Base-by-base conservation (phyloP, 1,284 basidiomycete species). In the Stereum hirsutum region DNA sequence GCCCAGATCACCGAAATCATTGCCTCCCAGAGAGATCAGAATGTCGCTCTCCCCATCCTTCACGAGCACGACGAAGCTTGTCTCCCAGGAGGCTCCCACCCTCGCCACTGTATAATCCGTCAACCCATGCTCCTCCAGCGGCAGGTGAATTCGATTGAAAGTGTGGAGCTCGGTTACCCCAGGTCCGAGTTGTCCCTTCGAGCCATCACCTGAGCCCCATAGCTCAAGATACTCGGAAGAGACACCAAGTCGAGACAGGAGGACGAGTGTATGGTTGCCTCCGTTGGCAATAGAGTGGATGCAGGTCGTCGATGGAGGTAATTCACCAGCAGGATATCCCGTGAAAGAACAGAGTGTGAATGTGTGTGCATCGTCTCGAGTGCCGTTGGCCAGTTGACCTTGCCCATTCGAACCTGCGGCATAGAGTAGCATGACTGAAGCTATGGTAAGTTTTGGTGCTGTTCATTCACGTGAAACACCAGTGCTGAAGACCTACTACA, bases 1-100 rank as follows among this genome's bases (percentile, higher is more conserved):
- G 1, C 87, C 90, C 26, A 90, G 69, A 55, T 85, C 81, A 3
- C 88, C 88, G 56, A 82, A 91, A 57, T 91, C 89, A 58, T 93
- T 73, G 1, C 80, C 73, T 0, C 91, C 91, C 66, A 89, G 78
- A 0, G 89, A 79, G 23, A 94, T 55, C n/a, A 93, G 52, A 2
- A 81, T 56, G 53, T 93, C 87, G 30, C 62, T 58, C 27, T 55
- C 54, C 17, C 55, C 63, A 7, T 57, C 49, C 33, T 54, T 56
- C 15, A 68, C 64, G 4, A 83, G 54, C 6, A 77, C 80, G 31
- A 89, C 63, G 56, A 85, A 90, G 39, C 78, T 81, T 6, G 89
- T 89, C 57, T 92, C 86, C 89, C 90, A 94, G 21, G 78, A 74
- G 1, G 81, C 75, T 5, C 78, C 77, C 32, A 91, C 60, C 11